These are phyloP conservation scores for Cladorrhinum samala DNA, from an alignment of 495 filamentous ascomycete genomes.

Conservation along the genomic window DNA sequence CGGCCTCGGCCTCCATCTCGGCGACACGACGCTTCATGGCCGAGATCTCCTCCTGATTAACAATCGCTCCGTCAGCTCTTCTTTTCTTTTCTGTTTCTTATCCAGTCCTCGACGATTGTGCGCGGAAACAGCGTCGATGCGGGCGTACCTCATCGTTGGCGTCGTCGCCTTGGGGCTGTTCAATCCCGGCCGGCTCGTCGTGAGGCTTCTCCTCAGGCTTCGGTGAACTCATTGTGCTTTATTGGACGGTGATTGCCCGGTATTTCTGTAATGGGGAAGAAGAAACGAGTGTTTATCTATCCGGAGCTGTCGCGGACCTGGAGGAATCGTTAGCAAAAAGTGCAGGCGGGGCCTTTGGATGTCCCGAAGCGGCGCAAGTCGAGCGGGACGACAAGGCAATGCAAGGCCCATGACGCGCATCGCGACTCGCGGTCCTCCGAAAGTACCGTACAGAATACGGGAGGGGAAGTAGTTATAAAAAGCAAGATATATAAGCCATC, in stretches of 20 bases:
- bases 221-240: slow-evolving; percentile 18
- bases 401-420: not conserved
- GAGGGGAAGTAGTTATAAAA: not conserved
- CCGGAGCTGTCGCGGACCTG: not conserved
- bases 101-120: not conserved
- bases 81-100: slow-evolving; percentile 12
- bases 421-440: not conserved
- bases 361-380: not conserved
- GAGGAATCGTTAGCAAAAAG: not conserved
- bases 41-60: slow-evolving; percentile 72
- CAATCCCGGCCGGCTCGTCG: slow-evolving; percentile 17
- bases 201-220: slow-evolving; percentile 25
- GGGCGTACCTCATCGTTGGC: slow-evolving; percentile 40
- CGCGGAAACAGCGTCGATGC: not conserved
- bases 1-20: slow-evolving; percentile 98
- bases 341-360: not conserved
- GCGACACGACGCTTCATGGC: slow-evolving; percentile 97
- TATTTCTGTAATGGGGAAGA: not conserved
- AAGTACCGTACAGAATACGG: not conserved
- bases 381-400: not conserved
- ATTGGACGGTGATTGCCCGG: not conserved
- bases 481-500: not conserved
- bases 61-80: slow-evolving; percentile 13
- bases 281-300: too few species aligned
- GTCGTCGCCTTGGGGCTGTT: slow-evolving; percentile 34